Evolutionary conservation across 441 rosid genomes (phyloP), one percentile per base, ranked within the genome.

Genomic region (Pelargonium cotyledonis): DNA sequence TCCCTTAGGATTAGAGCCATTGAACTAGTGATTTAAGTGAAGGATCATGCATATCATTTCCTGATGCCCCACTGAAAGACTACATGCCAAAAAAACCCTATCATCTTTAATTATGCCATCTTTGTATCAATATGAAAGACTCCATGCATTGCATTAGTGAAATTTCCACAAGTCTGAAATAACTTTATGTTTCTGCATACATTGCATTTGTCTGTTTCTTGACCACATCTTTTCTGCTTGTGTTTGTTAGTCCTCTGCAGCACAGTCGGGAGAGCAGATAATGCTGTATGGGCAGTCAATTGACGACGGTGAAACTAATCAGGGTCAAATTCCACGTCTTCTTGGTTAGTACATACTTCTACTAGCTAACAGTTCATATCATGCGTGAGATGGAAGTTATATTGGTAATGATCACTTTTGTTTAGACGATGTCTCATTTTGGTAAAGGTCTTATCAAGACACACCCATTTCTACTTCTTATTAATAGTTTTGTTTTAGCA

Each of bases 281-380:
- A 92, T 95, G 97, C 80, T 75, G 71, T 85, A 86, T 80, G 98
- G 97, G 31, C 87, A 83, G 77, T 85, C 85, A 21, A 83, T 90
- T 73, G 93, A 86, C 74, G 90, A 90, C 57, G 75, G 69, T 38
- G 85, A 85, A 68, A 78, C 70, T 61, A 68, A 70, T 68, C 87
- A 69, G 73, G 95, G 95, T 68, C 86, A 86, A 74, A 89, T 95
- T 81, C 92, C 98, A 38, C 88, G 78, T 70, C 95, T 92, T 76
- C 86, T 92, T 77, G 98, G 99, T 95, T 60, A 61, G 87, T 77
- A 12, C n/a, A 43, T 4, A 2, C 18, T 62, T 15, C 0, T 70
- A 7, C 35, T 6, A 35, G 1, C 72, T 29, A 46, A 63, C 62
- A 29, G 31, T 70, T 68, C 21, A 2, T 58, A 19, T 18, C 15